Evolutionary conservation across 148 eudicot species (phyloP).

Genomic region (Heliamphora exappendiculata): DNA sequence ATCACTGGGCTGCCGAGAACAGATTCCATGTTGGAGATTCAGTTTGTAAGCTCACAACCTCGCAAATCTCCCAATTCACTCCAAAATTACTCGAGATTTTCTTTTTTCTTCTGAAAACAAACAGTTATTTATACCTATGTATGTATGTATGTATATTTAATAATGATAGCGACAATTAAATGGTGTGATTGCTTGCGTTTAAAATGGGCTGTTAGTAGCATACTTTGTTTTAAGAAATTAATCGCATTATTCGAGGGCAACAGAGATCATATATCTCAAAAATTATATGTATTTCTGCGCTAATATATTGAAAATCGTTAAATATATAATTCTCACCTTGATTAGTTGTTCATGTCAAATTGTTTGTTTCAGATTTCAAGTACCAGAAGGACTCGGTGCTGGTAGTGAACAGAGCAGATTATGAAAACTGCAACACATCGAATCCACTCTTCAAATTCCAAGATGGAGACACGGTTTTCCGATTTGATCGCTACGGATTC

Average conservation of each 20-base stretch:
- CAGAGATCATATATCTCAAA: background rate
- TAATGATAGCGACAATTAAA: no score
- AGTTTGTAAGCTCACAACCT: background rate
- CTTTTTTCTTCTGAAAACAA: background rate
- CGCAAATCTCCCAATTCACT: background rate
- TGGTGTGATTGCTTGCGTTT: no score
- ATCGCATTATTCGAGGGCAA: no score
- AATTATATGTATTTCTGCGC: background rate
- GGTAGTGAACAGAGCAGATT: slow-evolving; percentile 39
- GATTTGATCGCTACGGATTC: slow-evolving; percentile 49
- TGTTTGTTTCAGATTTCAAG: slow-evolving; percentile 47
- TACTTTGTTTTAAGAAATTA: background rate
- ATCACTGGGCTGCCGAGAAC: slow-evolving; percentile 17
- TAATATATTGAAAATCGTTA: no score
- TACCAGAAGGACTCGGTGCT: slow-evolving; percentile 64
- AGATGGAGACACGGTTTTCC: slow-evolving; percentile 48
- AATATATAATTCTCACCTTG: background rate
- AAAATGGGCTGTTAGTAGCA: no score
- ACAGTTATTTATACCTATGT: background rate
- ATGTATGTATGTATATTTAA: background rate
- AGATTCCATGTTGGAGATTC: slow-evolving; percentile 19
- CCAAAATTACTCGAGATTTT: background rate
- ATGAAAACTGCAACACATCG: slow-evolving; percentile 34
- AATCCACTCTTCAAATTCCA: slow-evolving; percentile 42
- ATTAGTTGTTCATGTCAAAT: background rate